phyloP scores from a whole-genome alignment of 2,329 filamentous ascomycete species.

The Aspergillus sp. region DNA sequence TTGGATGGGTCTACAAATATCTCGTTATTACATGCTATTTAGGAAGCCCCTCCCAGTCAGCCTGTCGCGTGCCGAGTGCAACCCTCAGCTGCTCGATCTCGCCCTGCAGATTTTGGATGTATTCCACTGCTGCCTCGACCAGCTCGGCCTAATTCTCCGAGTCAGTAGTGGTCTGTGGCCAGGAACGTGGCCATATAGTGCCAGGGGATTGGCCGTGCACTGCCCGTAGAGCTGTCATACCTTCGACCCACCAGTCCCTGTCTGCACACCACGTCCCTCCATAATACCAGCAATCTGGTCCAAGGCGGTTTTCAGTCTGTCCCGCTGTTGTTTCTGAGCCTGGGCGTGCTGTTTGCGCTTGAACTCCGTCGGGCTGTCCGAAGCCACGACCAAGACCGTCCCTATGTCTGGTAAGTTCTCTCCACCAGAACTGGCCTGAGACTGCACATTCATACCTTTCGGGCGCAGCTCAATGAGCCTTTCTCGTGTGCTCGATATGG shows the following conservation, averaged over 20 bases:
- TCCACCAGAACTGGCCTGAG: background rate
- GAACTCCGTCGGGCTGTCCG: conserved; percentile 2
- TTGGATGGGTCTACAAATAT: background rate
- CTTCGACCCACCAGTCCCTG: conserved; percentile 8
- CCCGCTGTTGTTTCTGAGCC: conserved; percentile 10
- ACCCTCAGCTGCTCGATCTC: conserved; percentile 7
- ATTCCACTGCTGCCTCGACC: conserved; percentile 15
- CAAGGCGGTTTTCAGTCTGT: conserved; percentile 11
- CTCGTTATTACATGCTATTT: background rate
- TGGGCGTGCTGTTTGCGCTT: conserved; percentile 11
- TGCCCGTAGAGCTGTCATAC: background rate
- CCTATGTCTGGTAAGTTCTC: background rate
- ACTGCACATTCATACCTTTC: background rate
- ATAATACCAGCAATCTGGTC: conserved; percentile 9
- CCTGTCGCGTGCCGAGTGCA: background rate
- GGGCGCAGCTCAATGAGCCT: conserved; percentile 1
- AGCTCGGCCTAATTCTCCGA: conserved; percentile 12
- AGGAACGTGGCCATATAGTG: background rate
- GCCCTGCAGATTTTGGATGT: conserved; percentile 13
- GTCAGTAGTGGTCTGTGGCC: background rate
- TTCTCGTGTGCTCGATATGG: background rate
- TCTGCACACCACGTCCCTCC: conserved; percentile 2
- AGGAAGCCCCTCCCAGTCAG: too few species aligned
- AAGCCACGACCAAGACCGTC: background rate
- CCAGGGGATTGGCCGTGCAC: background rate